Evolutionary conservation across 176 grass and related monocot genomes (phyloP), one percentile per base, ranked within the genome.

Genomic region (Microstegium vimineum): DNA sequence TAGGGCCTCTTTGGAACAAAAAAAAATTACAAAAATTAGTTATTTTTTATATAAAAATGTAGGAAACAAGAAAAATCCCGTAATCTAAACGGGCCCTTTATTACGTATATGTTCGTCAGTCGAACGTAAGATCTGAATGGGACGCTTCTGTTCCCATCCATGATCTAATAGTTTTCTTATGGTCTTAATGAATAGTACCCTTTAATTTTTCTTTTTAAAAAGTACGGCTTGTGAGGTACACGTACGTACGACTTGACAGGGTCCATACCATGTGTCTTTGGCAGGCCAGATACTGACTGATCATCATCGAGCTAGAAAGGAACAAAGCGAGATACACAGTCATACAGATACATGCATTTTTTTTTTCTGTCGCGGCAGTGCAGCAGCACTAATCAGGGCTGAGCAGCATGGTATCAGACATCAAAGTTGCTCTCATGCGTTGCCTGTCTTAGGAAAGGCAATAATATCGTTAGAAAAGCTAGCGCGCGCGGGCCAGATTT

Each of bases 381-480:
- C 25, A 3, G 22, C 30, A 8, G n/a, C 37, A 45, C 75, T n/a
- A 32, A 78, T 64, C 28, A 78, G 7, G 26, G 59, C 8, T 77
- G 27, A n/a, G 1, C 70, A 73, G 15, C 43, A 32, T 6, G 9
- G 16, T 59, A 30, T 40, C 36, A 42, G 22, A 9, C 35, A 28
- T 12, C 23, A 42, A 30, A 60, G 7, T 25, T 8, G 3, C 27
- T 9, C n/a, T 27, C 17, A 0, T 23, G 35, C 25, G 23, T 66
- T 40, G 72, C 62, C n/a, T 68, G 11, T 7, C 16, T 5, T 34
- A 61, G 16, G n/a, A 84, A 84, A 46, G 74, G 70, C 75, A 71
- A 35, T 33, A 33, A 2, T 42, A 65, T 73, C 56, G 67, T 54
- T 32, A 2, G 17, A 28, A 71, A 85, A 71, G 75, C 20, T 18